phyloP scores from a whole-genome alignment of 2,329 filamentous ascomycete genomes.

The Arthrinium phaeospermum region DNA sequence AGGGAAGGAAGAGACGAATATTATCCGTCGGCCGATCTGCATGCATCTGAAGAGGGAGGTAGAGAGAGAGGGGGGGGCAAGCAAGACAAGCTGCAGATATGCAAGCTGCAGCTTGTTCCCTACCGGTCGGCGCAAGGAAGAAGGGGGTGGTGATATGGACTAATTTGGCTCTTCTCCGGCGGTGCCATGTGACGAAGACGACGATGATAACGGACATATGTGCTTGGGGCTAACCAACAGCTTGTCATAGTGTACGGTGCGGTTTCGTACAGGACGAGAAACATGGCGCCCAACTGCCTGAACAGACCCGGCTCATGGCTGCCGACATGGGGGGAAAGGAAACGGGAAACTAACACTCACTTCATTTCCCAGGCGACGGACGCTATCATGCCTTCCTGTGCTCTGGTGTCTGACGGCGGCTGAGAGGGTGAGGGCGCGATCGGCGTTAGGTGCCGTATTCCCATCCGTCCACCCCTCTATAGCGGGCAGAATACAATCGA shows the following conservation, averaged over 20 bases:
- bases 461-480: neutral
- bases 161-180: neutral
- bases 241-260: neutral
- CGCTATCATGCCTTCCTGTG: neutral
- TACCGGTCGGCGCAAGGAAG: neutral
- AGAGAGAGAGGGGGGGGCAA: neutral
- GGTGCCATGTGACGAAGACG: neutral
- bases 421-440: too few species aligned
- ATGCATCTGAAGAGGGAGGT: neutral
- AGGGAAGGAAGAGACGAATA: constrained; percentile 15
- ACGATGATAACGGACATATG: neutral
- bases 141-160: constrained; percentile 1
- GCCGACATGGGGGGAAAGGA: neutral
- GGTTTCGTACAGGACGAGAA: constrained; percentile 9
- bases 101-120: neutral
- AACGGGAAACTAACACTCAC: neutral
- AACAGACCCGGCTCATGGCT: neutral
- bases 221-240: neutral
- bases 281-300: constrained; percentile 4
- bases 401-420: neutral
- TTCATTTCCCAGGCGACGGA: constrained; percentile 9
- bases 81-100: neutral
- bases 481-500: neutral
- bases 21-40: constrained; percentile 3
- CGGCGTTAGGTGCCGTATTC: neutral